These are phyloP conservation scores for Colletotrichum agaves DNA, from an alignment of 2,329 filamentous ascomycete species.

Conservation along the genomic window DNA sequence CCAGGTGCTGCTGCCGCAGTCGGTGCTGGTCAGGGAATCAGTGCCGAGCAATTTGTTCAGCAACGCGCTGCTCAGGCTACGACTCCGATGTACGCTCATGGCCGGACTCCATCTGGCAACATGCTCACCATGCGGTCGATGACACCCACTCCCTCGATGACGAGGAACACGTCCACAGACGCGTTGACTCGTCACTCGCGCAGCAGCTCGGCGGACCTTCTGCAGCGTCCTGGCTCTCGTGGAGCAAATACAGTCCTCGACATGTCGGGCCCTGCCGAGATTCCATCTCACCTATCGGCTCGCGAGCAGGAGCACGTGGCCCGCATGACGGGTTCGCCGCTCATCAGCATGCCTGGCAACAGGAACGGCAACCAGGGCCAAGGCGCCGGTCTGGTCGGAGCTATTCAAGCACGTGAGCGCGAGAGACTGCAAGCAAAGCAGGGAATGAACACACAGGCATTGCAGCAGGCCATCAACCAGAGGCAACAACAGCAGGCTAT, in stretches of 20 bases:
- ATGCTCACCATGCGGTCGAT: slow-evolving; percentile 52
- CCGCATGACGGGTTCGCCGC: slow-evolving; percentile 79
- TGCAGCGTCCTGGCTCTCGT: slow-evolving; percentile 66
- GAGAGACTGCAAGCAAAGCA: slow-evolving; percentile 79
- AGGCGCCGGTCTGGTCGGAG: slow-evolving; percentile 76
- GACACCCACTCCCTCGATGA: slow-evolving; percentile 56
- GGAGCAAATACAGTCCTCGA: slow-evolving; percentile 64
- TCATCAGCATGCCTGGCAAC: slow-evolving; percentile 69
- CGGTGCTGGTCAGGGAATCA: slow-evolving; percentile 61
- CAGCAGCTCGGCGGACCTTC: slow-evolving; percentile 59
- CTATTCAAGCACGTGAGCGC: slow-evolving; percentile 82
- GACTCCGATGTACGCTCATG: slow-evolving; percentile 56
- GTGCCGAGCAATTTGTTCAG: slow-evolving; percentile 85
- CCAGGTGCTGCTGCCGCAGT: slow-evolving; percentile 68
- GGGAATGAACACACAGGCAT: slow-evolving; percentile 74
- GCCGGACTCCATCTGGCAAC: slow-evolving; percentile 67
- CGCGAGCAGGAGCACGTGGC: slow-evolving; percentile 92
- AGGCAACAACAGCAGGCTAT: slow-evolving; percentile 59
- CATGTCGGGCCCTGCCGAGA: slow-evolving; percentile 54
- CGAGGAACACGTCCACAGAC: slow-evolving; percentile 54
- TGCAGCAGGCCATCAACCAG: slow-evolving; percentile 78
- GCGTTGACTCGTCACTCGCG: slow-evolving; percentile 55
- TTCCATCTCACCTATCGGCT: slow-evolving; percentile 75
- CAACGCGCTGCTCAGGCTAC: slow-evolving; percentile 71
- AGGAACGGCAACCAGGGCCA: slow-evolving; percentile 55